These are phyloP conservation scores for Umbelopsis sp. DNA, from an alignment of 192 early-diverging fungal genomes.

Conservation along the genomic window DNA sequence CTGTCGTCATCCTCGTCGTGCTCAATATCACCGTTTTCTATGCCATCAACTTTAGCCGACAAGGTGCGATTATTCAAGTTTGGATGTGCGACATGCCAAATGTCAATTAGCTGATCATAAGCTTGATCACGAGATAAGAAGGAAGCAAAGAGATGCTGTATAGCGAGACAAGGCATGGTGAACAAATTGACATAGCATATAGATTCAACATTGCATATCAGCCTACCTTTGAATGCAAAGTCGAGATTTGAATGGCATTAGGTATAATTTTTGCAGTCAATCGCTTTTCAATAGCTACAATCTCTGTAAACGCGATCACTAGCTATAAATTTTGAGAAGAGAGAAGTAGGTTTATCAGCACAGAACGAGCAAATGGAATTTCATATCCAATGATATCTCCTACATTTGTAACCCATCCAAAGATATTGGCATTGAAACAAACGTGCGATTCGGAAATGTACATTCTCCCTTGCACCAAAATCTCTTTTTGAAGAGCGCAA, in stretches of 20 bases:
- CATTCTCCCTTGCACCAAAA: conserved; percentile 82
- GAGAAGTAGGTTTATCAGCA: background rate
- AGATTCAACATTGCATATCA: background rate
- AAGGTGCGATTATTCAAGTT: background rate
- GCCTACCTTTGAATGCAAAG: conserved; percentile 60
- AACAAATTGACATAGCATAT: background rate
- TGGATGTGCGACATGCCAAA: conserved; percentile 50
- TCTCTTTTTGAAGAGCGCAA: conserved; percentile 89
- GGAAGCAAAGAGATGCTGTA: conserved; percentile 80
- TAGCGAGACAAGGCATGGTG: background rate
- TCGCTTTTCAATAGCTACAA: conserved; percentile 83
- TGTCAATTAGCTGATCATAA: conserved; percentile 68
- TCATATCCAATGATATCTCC: background rate
- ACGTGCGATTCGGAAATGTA: conserved; percentile 81
- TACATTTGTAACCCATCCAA: conserved; percentile 86
- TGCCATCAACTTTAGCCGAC: background rate
- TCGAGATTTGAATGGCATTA: conserved; percentile 86
- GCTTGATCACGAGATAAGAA: conserved; percentile 84
- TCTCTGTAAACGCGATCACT: conserved; percentile 75
- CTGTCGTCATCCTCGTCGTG: conserved; percentile 4
- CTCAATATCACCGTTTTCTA: background rate
- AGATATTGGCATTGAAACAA: conserved; percentile 88
- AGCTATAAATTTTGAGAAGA: conserved; percentile 44
- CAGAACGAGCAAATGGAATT: too few species aligned
- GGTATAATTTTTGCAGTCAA: conserved; percentile 85